Evolutionary conservation across 208 protist species (phyloP).

Genomic region (Acanthamoeba lenticulata): DNA sequence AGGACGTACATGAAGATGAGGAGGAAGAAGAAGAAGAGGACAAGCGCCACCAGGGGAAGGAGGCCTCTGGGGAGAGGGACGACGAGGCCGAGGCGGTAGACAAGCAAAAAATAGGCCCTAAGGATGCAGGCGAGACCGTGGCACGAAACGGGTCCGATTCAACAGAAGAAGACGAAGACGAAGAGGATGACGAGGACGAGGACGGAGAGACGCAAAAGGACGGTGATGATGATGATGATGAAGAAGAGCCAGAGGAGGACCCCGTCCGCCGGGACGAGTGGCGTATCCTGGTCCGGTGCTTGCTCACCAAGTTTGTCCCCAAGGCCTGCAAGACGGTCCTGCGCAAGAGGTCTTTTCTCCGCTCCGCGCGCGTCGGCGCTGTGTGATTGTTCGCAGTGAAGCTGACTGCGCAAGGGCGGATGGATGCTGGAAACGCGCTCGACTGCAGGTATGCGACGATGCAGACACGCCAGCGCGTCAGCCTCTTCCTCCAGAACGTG

Average conservation of each 20-base stretch:
- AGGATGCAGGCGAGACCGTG: not conserved
- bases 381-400: no score
- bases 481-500: conserved; percentile 14
- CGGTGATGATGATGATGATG: not conserved
- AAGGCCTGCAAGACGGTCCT: conserved; percentile 55
- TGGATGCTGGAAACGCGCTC: no score
- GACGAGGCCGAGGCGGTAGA: not conserved
- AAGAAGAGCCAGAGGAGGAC: not conserved
- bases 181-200: not conserved
- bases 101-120: not conserved
- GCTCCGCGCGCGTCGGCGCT: not conserved
- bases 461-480: conserved; percentile 14
- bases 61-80: not conserved
- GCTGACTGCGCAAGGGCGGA: no score
- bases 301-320: conserved; percentile 30
- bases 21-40: not conserved
- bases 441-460: conserved; percentile 21
- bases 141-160: not conserved
- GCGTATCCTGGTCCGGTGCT: not conserved
- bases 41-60: not conserved
- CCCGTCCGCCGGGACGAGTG: not conserved
- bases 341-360: conserved; percentile 5
- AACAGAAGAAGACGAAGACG: not conserved
- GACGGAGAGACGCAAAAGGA: not conserved
- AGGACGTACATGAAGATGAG: not conserved